Percentiles rank a stretch among this genome's conserved stretches.
These are phyloP conservation scores for Thelonectria discophora DNA, from an alignment of 2,329 filamentous ascomycete genomes.

Conservation along the genomic window DNA sequence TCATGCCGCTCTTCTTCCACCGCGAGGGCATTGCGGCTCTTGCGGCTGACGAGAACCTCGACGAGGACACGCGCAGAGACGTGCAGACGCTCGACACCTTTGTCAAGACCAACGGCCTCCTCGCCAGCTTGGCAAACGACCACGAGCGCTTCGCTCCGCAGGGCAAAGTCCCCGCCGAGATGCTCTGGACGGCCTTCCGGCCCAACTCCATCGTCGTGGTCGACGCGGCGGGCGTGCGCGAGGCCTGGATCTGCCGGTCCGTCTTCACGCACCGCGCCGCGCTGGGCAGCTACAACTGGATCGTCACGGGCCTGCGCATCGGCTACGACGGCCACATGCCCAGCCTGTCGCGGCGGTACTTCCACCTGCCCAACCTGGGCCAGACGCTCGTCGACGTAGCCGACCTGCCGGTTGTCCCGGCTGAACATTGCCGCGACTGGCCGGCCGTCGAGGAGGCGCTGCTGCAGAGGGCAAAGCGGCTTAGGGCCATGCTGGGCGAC, in stretches of 20 bases:
- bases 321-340: slow-evolving; percentile 9
- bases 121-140: slow-evolving; percentile 6
- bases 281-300: not conserved
- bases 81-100: not conserved
- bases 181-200: slow-evolving; percentile 16
- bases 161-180: slow-evolving; percentile 9
- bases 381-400: slow-evolving; percentile 3
- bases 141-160: not conserved
- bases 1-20: slow-evolving; percentile 16
- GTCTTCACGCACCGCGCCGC: not conserved
- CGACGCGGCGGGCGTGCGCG: not conserved
- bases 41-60: not conserved
- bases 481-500: slow-evolving; percentile 1
- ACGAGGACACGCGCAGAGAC: not conserved
- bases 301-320: slow-evolving; percentile 4
- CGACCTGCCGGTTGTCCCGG: not conserved
- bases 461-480: not conserved
- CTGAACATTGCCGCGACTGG: slow-evolving; percentile 1
- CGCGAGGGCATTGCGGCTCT: slow-evolving; percentile 2
- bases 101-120: slow-evolving; percentile 4
- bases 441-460: not conserved
- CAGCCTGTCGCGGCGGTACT: not conserved
- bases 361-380: not conserved
- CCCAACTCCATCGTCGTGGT: slow-evolving; percentile 11
- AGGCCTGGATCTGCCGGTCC: slow-evolving; percentile 17